Percentiles rank a stretch among this genome's conserved stretches.
Conservation (phyloP, 192 early-diverging fungal species). For the Backusella liffmaniae region DNA sequence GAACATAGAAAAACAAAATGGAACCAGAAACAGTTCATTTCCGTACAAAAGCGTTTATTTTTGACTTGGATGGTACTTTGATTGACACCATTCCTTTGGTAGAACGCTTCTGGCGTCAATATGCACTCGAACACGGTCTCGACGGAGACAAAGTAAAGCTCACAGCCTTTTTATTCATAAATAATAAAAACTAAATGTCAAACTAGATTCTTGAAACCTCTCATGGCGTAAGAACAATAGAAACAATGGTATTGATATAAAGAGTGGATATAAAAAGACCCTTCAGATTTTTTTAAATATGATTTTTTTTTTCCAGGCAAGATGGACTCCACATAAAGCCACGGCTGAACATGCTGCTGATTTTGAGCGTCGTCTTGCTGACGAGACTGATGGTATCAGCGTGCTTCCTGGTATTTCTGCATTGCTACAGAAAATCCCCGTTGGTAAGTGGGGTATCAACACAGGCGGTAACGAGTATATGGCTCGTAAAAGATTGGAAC, state of each 20-base stretch:
- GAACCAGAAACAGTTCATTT: background rate
- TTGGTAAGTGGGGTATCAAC: slow-evolving; percentile 38
- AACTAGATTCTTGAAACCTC: slow-evolving; percentile 41
- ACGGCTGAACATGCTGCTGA: slow-evolving; percentile 15
- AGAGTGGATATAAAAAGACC: background rate
- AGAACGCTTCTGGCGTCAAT: slow-evolving; percentile 45
- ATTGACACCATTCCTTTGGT: slow-evolving; percentile 54
- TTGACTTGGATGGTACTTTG: slow-evolving; percentile 49
- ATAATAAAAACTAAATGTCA: background rate
- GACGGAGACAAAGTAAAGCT: slow-evolving; percentile 37
- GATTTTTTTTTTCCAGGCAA: background rate
- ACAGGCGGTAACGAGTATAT: slow-evolving; percentile 44
- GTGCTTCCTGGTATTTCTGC: slow-evolving; percentile 42
- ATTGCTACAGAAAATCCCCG: slow-evolving; percentile 34
- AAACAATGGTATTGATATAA: slow-evolving; percentile 37
- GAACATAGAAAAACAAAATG: background rate
- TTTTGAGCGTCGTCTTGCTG: slow-evolving; percentile 25
- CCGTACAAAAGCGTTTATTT: slow-evolving; percentile 31
- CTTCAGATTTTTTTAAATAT: background rate
- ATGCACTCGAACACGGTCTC: slow-evolving; percentile 41
- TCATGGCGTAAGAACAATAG: slow-evolving; percentile 49
- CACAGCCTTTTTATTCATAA: background rate
- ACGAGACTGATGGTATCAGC: slow-evolving; percentile 43
- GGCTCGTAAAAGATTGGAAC: slow-evolving; percentile 39
- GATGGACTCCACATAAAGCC: slow-evolving; percentile 40